Percentiles rank a stretch among this genome's conserved stretches.
phyloP scores from a whole-genome alignment of 2,329 filamentous ascomycete species.

The Seiridium cupressi region DNA sequence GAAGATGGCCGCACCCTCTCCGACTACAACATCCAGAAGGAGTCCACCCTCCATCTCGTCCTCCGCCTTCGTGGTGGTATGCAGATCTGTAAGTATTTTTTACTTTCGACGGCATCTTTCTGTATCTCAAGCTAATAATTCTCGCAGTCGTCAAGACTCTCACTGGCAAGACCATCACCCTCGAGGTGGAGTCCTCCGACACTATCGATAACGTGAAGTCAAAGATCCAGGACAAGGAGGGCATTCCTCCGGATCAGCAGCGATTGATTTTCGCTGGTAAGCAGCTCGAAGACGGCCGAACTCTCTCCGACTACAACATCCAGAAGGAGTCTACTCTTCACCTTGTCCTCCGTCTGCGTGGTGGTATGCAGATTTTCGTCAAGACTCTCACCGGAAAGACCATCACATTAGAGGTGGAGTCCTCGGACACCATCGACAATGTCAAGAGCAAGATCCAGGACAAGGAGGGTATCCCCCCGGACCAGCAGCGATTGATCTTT shows the following conservation, averaged over 20 bases:
- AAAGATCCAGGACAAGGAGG: slow-evolving; percentile 93
- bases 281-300: slow-evolving; percentile 89
- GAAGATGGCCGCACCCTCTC: slow-evolving; percentile 89
- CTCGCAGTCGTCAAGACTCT: slow-evolving; percentile 69
- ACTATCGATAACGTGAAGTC: slow-evolving; percentile 94
- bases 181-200: slow-evolving; percentile 85
- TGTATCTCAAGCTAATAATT: neutral
- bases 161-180: slow-evolving; percentile 90
- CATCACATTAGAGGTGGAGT: slow-evolving; percentile 67
- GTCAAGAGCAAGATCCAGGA: slow-evolving; percentile 71
- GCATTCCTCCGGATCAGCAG: slow-evolving; percentile 92
- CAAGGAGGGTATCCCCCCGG: slow-evolving; percentile 70
- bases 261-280: slow-evolving; percentile 92
- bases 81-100: slow-evolving; percentile 59
- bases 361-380: slow-evolving; percentile 76
- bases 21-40: slow-evolving; percentile 97
- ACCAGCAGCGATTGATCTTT: slow-evolving; percentile 70
- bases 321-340: slow-evolving; percentile 87
- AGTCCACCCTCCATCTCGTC: slow-evolving; percentile 81
- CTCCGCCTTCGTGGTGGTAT: slow-evolving; percentile 87
- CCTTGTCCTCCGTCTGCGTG: slow-evolving; percentile 76
- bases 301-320: slow-evolving; percentile 93
- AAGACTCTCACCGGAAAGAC: slow-evolving; percentile 71
- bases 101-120: no score
- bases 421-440: slow-evolving; percentile 68